Evolutionary conservation across 2,329 filamentous ascomycete species (phyloP).

Genomic region (Verticillium tricorpus): DNA sequence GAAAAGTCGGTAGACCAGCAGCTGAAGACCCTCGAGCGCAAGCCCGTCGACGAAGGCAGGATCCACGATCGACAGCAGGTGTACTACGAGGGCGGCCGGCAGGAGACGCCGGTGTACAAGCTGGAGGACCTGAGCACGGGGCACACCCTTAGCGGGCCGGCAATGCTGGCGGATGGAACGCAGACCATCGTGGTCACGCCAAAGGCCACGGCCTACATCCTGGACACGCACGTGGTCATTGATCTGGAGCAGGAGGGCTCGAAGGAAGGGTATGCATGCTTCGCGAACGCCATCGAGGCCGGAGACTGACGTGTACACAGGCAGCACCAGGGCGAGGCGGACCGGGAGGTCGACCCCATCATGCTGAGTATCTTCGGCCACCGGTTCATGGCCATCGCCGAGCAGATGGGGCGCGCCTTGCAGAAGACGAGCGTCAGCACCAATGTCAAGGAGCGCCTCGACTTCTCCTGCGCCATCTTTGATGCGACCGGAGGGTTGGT

Average conservation of each 20-base stretch:
- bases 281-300: not conserved
- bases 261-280: constrained; percentile 8
- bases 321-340: constrained; percentile 8
- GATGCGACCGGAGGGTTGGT: constrained; percentile 71
- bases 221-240: constrained; percentile 85
- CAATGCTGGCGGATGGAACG: constrained; percentile 80
- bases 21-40: constrained; percentile 62
- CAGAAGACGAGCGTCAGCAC: constrained; percentile 79
- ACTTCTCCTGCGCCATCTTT: constrained; percentile 80
- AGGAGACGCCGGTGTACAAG: constrained; percentile 78
- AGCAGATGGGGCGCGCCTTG: constrained; percentile 76
- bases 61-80: constrained; percentile 52
- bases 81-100: constrained; percentile 79
- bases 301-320: not conserved
- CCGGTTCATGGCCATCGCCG: constrained; percentile 80
- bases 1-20: constrained; percentile 62
- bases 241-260: constrained; percentile 62
- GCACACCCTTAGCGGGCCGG: constrained; percentile 71
- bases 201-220: constrained; percentile 67
- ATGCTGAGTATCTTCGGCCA: constrained; percentile 77
- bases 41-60: constrained; percentile 53
- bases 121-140: constrained; percentile 70
- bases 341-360: constrained; percentile 57
- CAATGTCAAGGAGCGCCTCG: constrained; percentile 77
- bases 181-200: constrained; percentile 92